A percentile compares a stretch with the other conserved stretches of the same genome.
Evolutionary conservation across 73 alveolate species (phyloP).

Genomic region (Urostyla sp.): DNA sequence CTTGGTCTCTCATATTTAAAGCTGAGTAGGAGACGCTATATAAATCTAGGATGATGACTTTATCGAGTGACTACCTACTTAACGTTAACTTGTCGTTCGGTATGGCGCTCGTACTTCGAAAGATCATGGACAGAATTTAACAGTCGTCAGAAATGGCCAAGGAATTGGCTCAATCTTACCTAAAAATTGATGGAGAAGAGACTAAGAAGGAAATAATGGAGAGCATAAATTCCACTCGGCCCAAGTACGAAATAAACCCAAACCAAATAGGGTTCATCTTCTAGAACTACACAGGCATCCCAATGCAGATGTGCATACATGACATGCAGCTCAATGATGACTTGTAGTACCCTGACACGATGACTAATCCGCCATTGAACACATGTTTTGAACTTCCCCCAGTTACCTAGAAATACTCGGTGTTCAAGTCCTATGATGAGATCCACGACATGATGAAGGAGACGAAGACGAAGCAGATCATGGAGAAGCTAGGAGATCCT

Average conservation of each 20-base stretch:
- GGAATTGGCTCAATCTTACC: not conserved
- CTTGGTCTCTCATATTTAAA: not conserved
- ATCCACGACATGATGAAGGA: not conserved
- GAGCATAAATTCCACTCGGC: no score
- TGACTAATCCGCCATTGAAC: no score
- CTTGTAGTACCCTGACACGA: no score
- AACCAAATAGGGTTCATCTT: constrained; percentile 13
- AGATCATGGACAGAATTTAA: constrained; percentile 3
- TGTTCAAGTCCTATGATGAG: not conserved
- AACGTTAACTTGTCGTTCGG: constrained; percentile 42
- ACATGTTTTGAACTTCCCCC: no score
- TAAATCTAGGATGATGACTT: not conserved
- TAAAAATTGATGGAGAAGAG: not conserved
- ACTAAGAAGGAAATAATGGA: no score
- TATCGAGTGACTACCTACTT: constrained; percentile 23
- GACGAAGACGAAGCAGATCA: constrained; percentile 1
- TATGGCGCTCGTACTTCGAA: constrained; percentile 27
- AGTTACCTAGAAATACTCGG: not conserved
- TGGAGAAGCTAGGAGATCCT: not conserved
- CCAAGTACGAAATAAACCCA: not conserved
- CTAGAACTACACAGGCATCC: constrained; percentile 26
- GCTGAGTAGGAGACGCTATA: not conserved
- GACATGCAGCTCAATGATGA: no score
- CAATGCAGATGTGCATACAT: not conserved
- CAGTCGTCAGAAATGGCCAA: not conserved